Conservation (phyloP, 305 asterid genomes). For the Andrographis paniculata region DNA sequence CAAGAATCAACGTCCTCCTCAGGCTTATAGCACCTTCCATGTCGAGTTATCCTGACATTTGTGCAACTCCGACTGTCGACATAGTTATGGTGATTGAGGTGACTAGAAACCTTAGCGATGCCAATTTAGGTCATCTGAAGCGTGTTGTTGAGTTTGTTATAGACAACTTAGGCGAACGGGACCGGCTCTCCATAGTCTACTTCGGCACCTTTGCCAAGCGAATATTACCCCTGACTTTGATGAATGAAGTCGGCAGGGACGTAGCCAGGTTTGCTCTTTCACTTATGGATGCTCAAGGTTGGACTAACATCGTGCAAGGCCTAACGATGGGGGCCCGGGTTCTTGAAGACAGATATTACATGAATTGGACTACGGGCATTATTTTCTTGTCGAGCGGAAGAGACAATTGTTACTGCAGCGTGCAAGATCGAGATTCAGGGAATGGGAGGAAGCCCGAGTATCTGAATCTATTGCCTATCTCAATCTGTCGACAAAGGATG, state of each 20-base stretch:
- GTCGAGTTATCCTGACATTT: not conserved
- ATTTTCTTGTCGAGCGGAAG: not conserved
- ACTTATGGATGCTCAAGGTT: not conserved
- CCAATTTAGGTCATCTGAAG: too few species aligned
- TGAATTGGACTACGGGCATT: not conserved
- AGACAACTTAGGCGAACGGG: not conserved
- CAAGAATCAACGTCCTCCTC: too few species aligned
- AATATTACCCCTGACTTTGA: not conserved
- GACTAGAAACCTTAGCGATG: not conserved
- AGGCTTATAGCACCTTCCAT: not conserved
- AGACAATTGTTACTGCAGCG: not conserved
- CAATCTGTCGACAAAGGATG: not conserved
- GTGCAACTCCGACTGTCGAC: not conserved
- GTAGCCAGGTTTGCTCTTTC: not conserved
- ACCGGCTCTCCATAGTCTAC: not conserved
- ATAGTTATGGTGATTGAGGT: not conserved
- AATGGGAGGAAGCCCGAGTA: not conserved
- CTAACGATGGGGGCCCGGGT: not conserved
- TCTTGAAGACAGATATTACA: not conserved
- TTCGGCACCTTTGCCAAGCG: not conserved
- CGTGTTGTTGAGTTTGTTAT: not conserved
- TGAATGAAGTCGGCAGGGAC: not conserved
- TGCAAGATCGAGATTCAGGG: not conserved
- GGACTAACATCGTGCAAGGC: not conserved
- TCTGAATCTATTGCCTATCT: not conserved